Conservation (phyloP, 1,284 basidiomycete genomes). For the Puccinia hordei region DNA sequence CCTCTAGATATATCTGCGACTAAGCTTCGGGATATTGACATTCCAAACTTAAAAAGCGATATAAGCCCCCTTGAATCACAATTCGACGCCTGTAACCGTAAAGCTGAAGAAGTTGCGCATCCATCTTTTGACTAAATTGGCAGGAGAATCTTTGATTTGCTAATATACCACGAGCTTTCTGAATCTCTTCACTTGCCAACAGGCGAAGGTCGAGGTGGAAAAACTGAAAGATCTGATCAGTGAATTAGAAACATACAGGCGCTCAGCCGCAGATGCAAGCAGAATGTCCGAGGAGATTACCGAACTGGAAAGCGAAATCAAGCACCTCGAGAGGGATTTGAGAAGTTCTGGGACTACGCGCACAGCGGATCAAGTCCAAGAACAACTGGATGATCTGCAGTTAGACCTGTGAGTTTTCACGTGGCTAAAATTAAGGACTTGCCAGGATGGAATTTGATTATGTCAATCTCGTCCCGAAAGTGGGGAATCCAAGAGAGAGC, state of each 20-base stretch:
- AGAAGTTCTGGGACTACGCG: conserved; percentile 72
- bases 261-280: conserved; percentile 68
- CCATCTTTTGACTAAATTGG: conserved; percentile 51
- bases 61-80: conserved; percentile 67
- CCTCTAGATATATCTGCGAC: conserved; percentile 62
- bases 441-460: not conserved
- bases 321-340: conserved; percentile 71
- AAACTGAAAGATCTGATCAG: conserved; percentile 60
- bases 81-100: conserved; percentile 64
- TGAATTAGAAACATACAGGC: conserved; percentile 70
- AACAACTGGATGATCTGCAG: conserved; percentile 69
- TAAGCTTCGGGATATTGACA: conserved; percentile 67
- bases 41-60: conserved; percentile 70
- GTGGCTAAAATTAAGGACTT: not conserved
- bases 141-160: conserved; percentile 49
- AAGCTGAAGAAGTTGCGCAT: conserved; percentile 66
- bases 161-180: not conserved
- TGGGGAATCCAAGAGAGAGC: conserved; percentile 24
- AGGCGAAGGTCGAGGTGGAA: conserved; percentile 57
- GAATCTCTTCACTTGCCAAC: not conserved
- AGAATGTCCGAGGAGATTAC: conserved; percentile 70
- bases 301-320: conserved; percentile 69
- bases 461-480: conserved; percentile 4
- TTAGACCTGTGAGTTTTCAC: conserved; percentile 68
- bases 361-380: conserved; percentile 80